Evolutionary conservation across 1,139 yeast genomes (phyloP), one percentile per base, ranked within the genome.

Genomic region (Entelexis paramagnoliae): DNA sequence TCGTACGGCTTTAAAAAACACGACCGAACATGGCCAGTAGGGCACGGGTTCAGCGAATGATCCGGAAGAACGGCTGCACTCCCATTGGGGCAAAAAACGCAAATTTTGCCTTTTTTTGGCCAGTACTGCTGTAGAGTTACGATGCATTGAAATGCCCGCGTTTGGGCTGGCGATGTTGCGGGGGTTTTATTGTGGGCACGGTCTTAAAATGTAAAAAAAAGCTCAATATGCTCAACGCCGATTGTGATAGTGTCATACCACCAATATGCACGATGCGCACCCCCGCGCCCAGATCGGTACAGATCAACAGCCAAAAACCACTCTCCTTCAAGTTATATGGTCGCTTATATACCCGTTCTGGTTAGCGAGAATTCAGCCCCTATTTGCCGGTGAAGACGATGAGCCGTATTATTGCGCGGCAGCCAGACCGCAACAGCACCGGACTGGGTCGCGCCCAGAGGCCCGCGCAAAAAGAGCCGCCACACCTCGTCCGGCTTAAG

Each of bases 301-400:
- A 20, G 46, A 42, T 42, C 46, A 42, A 42, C 29, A 30, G 46
- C 29, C 46, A 42, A 32, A 40, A 16, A 6, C 24, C 24, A 40
- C 19, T 16, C 28, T 22, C 29, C 17, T 4, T 36, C 10, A 11
- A 4, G 29, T 14, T 32, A 20, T n/a, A 7, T 6, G 14, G 3
- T n/a, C 29, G 36, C 46, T 30, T 42, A 30, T 30, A 30, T 42
- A 30, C 22, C 24, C 28, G 10, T n/a, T 7, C 9, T 40, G 1
- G 2, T 28, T 13, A 41, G 33, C 45, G 42, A 24, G 32, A 16
- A 11, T 8, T 20, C n/a, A 17, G 11, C 7, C 13, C 24, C 10
- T n/a, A 3, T 16, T 29, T 6, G 30, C 19, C 10, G 9, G 9
- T n/a, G 19, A 6, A 11, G 14, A 14, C 11, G 32, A 24, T 39